These are phyloP conservation scores for Neurospora africana DNA, from an alignment of 495 filamentous ascomycete species.

Conservation along the genomic window DNA sequence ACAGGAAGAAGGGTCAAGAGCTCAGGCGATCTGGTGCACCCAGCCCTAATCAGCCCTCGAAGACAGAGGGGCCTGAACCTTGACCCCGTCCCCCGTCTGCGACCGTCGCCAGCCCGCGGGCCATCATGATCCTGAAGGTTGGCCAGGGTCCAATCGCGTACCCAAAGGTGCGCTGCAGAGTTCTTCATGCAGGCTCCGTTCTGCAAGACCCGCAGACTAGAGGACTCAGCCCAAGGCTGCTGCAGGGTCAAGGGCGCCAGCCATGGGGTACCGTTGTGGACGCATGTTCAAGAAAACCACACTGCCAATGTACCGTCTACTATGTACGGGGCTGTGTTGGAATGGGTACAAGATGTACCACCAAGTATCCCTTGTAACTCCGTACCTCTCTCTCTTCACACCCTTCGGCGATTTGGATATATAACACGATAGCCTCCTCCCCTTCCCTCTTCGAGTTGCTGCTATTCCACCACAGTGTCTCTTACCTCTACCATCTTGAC, in stretches of 20 bases:
- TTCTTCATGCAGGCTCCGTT: neutral
- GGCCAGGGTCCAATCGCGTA: neutral
- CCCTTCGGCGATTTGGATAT: neutral
- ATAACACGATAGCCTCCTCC: neutral
- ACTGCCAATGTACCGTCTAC: neutral
- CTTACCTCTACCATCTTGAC: neutral
- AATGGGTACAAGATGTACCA: neutral
- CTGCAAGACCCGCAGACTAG: neutral
- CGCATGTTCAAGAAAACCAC: neutral
- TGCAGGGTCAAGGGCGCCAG: neutral
- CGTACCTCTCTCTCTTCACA: neutral
- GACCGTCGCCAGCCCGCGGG: neutral
- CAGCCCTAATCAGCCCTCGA: neutral
- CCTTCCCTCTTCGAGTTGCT: neutral
- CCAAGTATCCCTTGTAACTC: neutral
- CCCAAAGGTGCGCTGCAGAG: neutral
- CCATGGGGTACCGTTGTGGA: neutral
- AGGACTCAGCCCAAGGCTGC: neutral
- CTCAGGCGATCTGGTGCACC: neutral
- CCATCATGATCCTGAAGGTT: neutral
- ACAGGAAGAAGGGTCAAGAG: neutral
- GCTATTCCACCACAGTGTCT: neutral
- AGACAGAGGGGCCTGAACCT: neutral
- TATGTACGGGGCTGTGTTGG: neutral
- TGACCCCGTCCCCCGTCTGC: neutral